These are phyloP conservation scores for Austroboletus eburneus DNA, from an alignment of 768 basidiomycete genomes.

Conservation along the genomic window DNA sequence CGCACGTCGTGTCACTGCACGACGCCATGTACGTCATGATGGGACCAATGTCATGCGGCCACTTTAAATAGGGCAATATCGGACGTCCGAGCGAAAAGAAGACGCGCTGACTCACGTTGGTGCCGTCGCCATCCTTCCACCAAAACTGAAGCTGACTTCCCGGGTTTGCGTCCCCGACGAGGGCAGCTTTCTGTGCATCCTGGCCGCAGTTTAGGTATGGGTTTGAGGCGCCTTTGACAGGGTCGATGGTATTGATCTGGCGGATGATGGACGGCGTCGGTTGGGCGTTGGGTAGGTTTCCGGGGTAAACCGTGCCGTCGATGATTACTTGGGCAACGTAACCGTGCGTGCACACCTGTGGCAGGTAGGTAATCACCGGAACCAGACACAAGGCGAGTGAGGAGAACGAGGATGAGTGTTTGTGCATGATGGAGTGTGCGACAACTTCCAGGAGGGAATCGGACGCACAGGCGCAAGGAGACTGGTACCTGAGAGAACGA, in stretches of 20 bases:
- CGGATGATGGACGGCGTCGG: slow-evolving; percentile 41
- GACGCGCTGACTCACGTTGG: slow-evolving; percentile 36
- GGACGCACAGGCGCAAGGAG: background rate
- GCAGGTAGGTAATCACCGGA: slow-evolving; percentile 10
- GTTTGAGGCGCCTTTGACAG: slow-evolving; percentile 57
- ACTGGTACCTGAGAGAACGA: background rate
- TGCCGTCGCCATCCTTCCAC: slow-evolving; percentile 48
- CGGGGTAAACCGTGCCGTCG: slow-evolving; percentile 41
- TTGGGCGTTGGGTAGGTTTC: slow-evolving; percentile 40
- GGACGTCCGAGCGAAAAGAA: too few species aligned
- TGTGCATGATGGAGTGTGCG: too few species aligned
- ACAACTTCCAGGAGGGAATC: too few species aligned
- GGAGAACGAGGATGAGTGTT: background rate
- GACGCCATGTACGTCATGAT: slow-evolving; percentile 71
- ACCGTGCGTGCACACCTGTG: slow-evolving; percentile 39
- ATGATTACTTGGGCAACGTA: slow-evolving; percentile 40
- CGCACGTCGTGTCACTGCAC: slow-evolving; percentile 55
- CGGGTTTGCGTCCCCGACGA: slow-evolving; percentile 54
- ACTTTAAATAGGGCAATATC: slow-evolving; percentile 28
- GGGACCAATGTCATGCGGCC: slow-evolving; percentile 62
- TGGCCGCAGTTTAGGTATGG: slow-evolving; percentile 57
- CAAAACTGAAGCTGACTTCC: slow-evolving; percentile 51
- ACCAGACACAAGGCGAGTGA: slow-evolving; percentile 2
- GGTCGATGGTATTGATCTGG: slow-evolving; percentile 38
- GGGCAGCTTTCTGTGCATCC: slow-evolving; percentile 44